phyloP scores from a whole-genome alignment of 495 filamentous ascomycete genomes.

The Terfezia boudieri region DNA sequence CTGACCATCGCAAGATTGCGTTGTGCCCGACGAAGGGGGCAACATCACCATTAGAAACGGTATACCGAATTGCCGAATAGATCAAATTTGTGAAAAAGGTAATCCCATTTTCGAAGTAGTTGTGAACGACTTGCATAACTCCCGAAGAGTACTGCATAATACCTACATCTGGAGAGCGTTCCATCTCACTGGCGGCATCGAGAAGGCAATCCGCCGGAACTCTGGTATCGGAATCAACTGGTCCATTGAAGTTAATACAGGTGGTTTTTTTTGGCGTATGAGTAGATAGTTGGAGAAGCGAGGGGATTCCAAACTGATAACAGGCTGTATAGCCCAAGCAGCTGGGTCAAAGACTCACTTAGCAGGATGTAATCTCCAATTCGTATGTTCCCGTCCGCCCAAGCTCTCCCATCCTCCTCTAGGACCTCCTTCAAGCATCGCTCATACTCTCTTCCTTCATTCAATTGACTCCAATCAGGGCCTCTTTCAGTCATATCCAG shows the following conservation, averaged over 20 bases:
- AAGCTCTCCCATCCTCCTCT: conserved; percentile 39
- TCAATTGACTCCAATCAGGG: conserved; percentile 38
- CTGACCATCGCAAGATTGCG: conserved; percentile 56
- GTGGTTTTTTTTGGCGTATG: no score
- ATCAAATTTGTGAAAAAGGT: conserved; percentile 74
- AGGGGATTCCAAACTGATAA: no score
- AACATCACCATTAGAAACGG: conserved; percentile 62
- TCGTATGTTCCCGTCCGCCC: conserved; percentile 61
- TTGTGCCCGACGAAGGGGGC: conserved; percentile 67
- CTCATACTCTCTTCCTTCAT: conserved; percentile 34
- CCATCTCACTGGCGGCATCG: conserved; percentile 60
- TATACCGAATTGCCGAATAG: conserved; percentile 55
- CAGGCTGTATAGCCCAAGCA: no score
- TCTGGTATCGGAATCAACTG: conserved; percentile 56
- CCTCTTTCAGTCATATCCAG: conserved; percentile 32
- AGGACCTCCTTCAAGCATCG: conserved; percentile 41
- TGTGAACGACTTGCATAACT: conserved; percentile 59
- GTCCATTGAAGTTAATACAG: no score
- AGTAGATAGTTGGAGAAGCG: no score
- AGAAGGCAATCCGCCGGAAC: conserved; percentile 51
- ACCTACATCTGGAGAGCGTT: conserved; percentile 53
- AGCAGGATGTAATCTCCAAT: conserved; percentile 58
- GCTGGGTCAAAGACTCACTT: neutral
- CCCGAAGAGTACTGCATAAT: conserved; percentile 66
- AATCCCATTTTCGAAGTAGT: conserved; percentile 53